A percentile compares a stretch with the other conserved stretches of the same genome.
These are phyloP conservation scores for Cordyceps javanica DNA, from an alignment of 2,329 filamentous ascomycete genomes.

Conservation along the genomic window DNA sequence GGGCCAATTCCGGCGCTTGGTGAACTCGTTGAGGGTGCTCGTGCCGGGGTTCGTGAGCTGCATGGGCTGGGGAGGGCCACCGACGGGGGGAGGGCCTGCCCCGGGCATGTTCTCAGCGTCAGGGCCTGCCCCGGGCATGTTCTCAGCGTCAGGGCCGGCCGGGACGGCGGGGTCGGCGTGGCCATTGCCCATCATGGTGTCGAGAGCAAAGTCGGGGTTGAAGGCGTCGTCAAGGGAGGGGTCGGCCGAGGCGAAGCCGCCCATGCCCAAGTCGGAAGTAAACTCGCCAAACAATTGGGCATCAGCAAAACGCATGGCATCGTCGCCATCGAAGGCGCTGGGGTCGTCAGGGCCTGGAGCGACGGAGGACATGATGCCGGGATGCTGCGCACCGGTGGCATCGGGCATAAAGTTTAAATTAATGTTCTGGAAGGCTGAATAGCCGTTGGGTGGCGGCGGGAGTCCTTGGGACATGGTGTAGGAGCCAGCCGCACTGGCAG, in stretches of 20 bases:
- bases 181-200: conserved; percentile 15
- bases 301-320: conserved; percentile 7
- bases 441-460: conserved; percentile 4
- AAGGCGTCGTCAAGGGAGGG: background rate
- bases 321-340: background rate
- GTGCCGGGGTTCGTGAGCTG: conserved; percentile 22
- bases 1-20: conserved; percentile 68
- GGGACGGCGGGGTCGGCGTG: conserved; percentile 25
- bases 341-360: background rate
- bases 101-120: conserved; percentile 33
- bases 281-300: conserved; percentile 7
- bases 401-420: conserved; percentile 3
- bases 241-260: background rate
- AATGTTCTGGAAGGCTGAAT: conserved; percentile 1
- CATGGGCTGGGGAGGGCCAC: conserved; percentile 26
- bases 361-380: background rate
- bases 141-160: conserved; percentile 25
- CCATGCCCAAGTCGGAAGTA: conserved; percentile 4
- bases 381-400: conserved; percentile 7
- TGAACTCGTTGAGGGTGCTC: conserved; percentile 51
- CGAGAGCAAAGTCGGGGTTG: conserved; percentile 11
- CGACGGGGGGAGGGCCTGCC: conserved; percentile 35
- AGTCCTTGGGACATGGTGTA: conserved; percentile 10
- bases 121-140: conserved; percentile 28
- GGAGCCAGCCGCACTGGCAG: background rate